Conservation (phyloP, 2,329 filamentous ascomycete genomes). For the Stagonosporopsis vannaccii region DNA sequence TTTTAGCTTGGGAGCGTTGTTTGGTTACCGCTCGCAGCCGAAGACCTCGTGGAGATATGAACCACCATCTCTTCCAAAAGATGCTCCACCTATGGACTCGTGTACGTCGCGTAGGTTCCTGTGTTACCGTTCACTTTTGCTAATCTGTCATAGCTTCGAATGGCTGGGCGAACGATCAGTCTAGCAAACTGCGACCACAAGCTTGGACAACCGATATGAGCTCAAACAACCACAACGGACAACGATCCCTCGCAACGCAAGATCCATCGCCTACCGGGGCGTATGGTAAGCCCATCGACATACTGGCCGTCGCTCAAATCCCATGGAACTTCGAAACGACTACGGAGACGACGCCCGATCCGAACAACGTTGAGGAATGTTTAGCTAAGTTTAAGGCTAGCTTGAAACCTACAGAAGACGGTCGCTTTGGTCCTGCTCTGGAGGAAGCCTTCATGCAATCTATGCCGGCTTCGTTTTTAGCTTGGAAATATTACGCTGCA, state of each 20-base stretch:
- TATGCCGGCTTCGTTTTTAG: neutral
- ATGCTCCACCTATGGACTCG: conserved; percentile 17
- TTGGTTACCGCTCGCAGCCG: conserved; percentile 33
- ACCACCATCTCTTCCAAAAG: conserved; percentile 36
- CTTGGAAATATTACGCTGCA: conserved; percentile 11
- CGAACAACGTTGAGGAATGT: conserved; percentile 1
- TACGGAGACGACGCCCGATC: neutral
- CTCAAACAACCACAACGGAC: neutral
- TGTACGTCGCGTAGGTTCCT: conserved; percentile 24
- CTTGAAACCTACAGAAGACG: neutral
- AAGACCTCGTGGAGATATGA: conserved; percentile 46
- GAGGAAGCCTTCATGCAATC: neutral
- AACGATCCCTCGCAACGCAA: neutral
- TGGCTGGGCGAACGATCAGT: neutral
- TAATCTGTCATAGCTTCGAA: conserved; percentile 1
- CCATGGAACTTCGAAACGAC: neutral
- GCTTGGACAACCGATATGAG: neutral
- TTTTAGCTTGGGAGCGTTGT: conserved; percentile 39
- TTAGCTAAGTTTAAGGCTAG: conserved; percentile 3
- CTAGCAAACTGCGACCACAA: neutral
- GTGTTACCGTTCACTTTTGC: neutral
- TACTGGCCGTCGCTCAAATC: neutral
- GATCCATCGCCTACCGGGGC: neutral
- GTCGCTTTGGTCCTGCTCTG: neutral
- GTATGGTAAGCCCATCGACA: neutral